Base-by-base conservation (phyloP, 106 monocot species). In the Platanthera zijinensis region DNA sequence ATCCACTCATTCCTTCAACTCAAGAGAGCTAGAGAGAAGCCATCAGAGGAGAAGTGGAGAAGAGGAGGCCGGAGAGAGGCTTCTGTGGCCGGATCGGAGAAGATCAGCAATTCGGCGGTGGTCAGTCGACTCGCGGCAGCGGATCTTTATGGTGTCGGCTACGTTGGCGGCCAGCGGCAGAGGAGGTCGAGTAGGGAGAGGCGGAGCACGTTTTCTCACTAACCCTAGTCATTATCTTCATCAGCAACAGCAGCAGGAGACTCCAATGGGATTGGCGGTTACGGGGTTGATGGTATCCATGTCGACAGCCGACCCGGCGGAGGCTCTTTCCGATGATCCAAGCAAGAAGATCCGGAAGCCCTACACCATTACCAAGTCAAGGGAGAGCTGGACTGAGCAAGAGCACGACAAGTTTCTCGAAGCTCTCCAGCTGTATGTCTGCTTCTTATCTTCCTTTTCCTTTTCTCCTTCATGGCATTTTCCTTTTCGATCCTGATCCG, bases 381-480 rank as follows among this genome's bases (percentile, higher is more conserved):
- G 90, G 77, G 93, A 93, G 86, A 90, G 81, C 78, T 93, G 93
- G 93, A 85, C 93, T 6, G 93, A 90, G 72, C 81, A 80, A 52
- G 93, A 94, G 80, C 93, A 94, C 70, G 86, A 84, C 68, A 84
- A 84, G 71, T 94, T 94, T 74, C 83, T 94, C 57, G 86, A 94
- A 69, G 88, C 88, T 7, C 90, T 94, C 9, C 88, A 88, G 62
- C 79, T 90, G 93, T 94, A 68, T 30, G 67, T 0, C 67, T 25
- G 25, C 25, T 25, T 62, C 18, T 19, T n/a, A n/a, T 62, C 7
- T 62, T 19, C 6, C 61, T 19, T 15, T 62, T 7, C 61, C 7
- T 62, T 3, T 62, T 62, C 6, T 1, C 52, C 13, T 53, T 53
- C 13, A 13, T 53, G 13, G 52, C 13, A 10, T 13, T 53, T 13